A percentile compares a stretch with the other conserved stretches of the same genome.
Conservation (phyloP, 2,329 filamentous ascomycete species). For the Trichoderma atrobrunneum region DNA sequence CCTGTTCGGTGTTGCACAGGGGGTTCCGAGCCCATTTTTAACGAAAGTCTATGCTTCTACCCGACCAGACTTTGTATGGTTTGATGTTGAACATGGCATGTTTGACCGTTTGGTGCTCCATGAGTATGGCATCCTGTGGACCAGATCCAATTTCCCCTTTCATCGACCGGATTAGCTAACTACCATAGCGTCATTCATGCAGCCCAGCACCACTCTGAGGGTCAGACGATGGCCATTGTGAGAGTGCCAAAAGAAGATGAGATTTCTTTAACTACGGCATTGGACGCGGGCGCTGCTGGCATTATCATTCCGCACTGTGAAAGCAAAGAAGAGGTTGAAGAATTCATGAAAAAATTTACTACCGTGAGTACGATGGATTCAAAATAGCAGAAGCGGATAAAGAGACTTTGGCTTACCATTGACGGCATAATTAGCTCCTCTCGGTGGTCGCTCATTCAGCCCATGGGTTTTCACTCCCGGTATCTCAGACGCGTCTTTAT, state of each 20-base stretch:
- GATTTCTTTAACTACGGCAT: not conserved
- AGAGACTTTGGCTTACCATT: not conserved
- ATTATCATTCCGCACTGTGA: slow-evolving; percentile 11
- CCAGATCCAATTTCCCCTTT: too few species aligned
- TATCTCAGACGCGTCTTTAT: slow-evolving; percentile 10
- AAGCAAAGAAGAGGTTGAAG: not conserved
- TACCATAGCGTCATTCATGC: not conserved
- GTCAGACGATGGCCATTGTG: not conserved
- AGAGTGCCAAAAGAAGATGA: slow-evolving; percentile 5
- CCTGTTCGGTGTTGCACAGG: slow-evolving; percentile 2
- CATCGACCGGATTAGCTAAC: not conserved
- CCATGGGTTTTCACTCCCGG: slow-evolving; percentile 15
- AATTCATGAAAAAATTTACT: slow-evolving; percentile 6
- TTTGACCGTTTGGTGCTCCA: slow-evolving; percentile 9
- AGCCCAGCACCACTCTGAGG: slow-evolving; percentile 7
- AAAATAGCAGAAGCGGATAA: not conserved
- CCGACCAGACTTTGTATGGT: slow-evolving; percentile 7
- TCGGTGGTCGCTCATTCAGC: slow-evolving; percentile 7
- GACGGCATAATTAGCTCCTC: not conserved
- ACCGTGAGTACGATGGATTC: not conserved
- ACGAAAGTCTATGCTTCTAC: slow-evolving; percentile 6
- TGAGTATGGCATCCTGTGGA: not conserved
- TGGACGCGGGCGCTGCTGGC: slow-evolving; percentile 10
- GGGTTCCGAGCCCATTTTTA: slow-evolving; percentile 2
- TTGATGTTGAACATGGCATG: slow-evolving; percentile 18